Evolutionary conservation across 441 rosid genomes (phyloP).

Genomic region (Pelargonium cotyledonis): DNA sequence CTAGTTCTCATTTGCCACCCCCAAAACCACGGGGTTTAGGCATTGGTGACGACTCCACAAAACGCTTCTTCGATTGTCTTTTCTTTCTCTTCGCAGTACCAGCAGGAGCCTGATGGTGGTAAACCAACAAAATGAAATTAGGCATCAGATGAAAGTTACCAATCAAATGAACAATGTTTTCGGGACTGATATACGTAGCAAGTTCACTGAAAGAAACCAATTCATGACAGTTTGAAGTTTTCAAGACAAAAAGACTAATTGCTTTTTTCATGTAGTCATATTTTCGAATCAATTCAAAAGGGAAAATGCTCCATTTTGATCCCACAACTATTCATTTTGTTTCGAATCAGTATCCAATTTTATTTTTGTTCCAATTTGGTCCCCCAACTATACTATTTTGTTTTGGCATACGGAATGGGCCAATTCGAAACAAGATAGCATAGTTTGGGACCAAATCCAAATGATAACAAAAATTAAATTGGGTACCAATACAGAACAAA

Average conservation of each 20-base stretch:
- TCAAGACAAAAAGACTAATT: not conserved
- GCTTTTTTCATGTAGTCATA: not conserved
- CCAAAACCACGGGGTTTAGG: too few species aligned
- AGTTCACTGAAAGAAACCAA: not conserved
- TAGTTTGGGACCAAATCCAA: too few species aligned
- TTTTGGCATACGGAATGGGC: too few species aligned
- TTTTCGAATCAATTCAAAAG: not conserved
- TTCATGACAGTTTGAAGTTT: not conserved
- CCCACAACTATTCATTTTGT: too few species aligned
- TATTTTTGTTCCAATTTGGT: too few species aligned
- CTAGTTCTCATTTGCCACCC: too few species aligned
- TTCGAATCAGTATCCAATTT: too few species aligned
- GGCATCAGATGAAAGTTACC: slow-evolving; percentile 4
- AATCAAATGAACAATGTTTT: not conserved
- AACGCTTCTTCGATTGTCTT: slow-evolving; percentile 30
- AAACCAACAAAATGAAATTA: not conserved
- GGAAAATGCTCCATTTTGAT: not conserved
- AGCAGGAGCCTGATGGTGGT: slow-evolving; percentile 59
- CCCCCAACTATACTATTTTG: too few species aligned
- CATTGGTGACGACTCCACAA: not conserved
- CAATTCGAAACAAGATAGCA: too few species aligned
- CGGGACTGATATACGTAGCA: not conserved
- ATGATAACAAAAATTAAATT: too few species aligned
- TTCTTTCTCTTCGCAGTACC: slow-evolving; percentile 86
- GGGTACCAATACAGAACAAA: too few species aligned